Evolutionary conservation across 768 basidiomycete genomes (phyloP).

Genomic region (Termitomyces sp.): DNA sequence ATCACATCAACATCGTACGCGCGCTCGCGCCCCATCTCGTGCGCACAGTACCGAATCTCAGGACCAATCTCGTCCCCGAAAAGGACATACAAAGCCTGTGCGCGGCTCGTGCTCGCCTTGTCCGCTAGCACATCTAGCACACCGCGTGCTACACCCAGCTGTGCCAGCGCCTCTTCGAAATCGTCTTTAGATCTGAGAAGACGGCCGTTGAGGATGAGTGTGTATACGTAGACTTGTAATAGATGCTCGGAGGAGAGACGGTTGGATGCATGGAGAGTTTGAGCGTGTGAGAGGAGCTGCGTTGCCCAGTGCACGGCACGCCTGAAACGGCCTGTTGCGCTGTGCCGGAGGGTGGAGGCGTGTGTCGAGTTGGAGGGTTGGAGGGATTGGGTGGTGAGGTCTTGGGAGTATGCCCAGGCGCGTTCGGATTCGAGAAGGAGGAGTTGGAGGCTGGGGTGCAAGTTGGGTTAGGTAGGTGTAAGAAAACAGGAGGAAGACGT

Average conservation of each 20-base stretch:
- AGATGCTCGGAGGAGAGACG: slow-evolving; percentile 56
- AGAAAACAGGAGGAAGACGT: slow-evolving; percentile 22
- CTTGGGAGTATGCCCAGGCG: slow-evolving; percentile 88
- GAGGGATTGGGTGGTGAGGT: slow-evolving; percentile 54
- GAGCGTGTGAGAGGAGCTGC: slow-evolving; percentile 70
- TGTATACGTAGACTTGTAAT: slow-evolving; percentile 74
- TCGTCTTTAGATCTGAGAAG: slow-evolving; percentile 75
- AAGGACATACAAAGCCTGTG: slow-evolving; percentile 82
- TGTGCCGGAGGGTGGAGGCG: slow-evolving; percentile 61
- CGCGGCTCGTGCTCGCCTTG: slow-evolving; percentile 66
- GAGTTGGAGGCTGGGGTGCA: slow-evolving; percentile 64
- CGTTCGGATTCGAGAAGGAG: slow-evolving; percentile 89
- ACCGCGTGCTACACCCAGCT: slow-evolving; percentile 74
- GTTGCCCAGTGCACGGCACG: slow-evolving; percentile 78
- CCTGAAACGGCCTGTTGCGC: slow-evolving; percentile 76
- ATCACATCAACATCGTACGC: slow-evolving; percentile 83
- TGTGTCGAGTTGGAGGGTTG: slow-evolving; percentile 48
- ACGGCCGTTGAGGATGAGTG: slow-evolving; percentile 78
- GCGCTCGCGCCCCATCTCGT: slow-evolving; percentile 73
- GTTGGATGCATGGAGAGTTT: slow-evolving; percentile 51
- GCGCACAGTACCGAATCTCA: slow-evolving; percentile 89
- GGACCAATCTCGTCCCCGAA: slow-evolving; percentile 88
- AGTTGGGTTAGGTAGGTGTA: slow-evolving; percentile 4
- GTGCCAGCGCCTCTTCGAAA: slow-evolving; percentile 70
- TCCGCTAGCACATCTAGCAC: slow-evolving; percentile 67